Base-by-base conservation (phyloP, 208 protist species). In the Trypanosoma melophagium region DNA sequence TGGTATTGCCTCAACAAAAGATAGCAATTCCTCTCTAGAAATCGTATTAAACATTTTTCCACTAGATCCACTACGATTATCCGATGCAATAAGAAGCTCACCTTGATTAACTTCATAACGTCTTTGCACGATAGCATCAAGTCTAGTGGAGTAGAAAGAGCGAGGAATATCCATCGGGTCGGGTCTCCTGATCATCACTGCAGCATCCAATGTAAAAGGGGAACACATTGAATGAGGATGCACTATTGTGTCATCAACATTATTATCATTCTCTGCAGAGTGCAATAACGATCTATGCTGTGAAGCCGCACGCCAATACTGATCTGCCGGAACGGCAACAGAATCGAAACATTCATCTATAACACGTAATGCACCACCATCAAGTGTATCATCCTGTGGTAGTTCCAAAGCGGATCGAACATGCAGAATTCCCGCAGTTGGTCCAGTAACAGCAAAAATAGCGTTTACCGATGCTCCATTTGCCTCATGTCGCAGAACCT, bases 41-140 rank as follows among this genome's bases (percentile, higher is more conserved):
- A 95, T 60, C 8, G 87, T 79, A 71, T 80, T 93, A 56, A 90
- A 95, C 21, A 85, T 40, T 58, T 95, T 95, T 54, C 80, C 84
- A 19, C 82, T 81, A 28, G 69, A 75, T 16, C 83, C 81, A 49
- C 62, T 70, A 19, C 52, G 71, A 16, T 63, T 58, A 50, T 94
- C 89, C 2, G 80, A 65, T 3, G 79, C 86, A 45, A 90, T 54
- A 13, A 90, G 72, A 40, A 89, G 13, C 2, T 73, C 58, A 17
- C 79, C 77, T 35, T 60, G 61, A 47, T 87, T 40, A 16, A 69
- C 54, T 17, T 25, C 60, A 62, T 95, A 95, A 19, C 77, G 71
- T 2, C 85, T 60, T 21, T 68, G 60, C 9, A 74, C 60, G 55
- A 93, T 74, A 14, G 89, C 86, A 53, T 90, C 86, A 12, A 80